Conservation (phyloP, 768 basidiomycete species). For the Serendipita indica region DNA sequence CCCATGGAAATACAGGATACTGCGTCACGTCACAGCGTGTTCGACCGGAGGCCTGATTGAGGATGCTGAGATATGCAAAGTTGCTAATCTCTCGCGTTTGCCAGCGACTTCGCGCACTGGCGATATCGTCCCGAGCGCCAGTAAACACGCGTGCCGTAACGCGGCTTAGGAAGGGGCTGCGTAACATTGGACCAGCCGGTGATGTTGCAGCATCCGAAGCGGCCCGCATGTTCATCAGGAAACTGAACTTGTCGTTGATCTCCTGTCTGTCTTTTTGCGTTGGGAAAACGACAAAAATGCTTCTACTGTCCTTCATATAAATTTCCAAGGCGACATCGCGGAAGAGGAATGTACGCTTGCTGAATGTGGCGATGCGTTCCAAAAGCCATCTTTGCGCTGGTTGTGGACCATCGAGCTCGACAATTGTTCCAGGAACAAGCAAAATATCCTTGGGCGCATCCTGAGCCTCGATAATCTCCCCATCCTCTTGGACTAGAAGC, state of each 20-base stretch:
- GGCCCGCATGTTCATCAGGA: conserved; percentile 28
- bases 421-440: conserved; percentile 69
- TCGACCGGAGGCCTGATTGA: conserved; percentile 84
- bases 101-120: conserved; percentile 68
- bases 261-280: conserved; percentile 49
- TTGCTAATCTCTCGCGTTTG: conserved; percentile 85
- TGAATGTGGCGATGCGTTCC: conserved; percentile 59
- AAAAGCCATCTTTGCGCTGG: conserved; percentile 74
- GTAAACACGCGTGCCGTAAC: conserved; percentile 37
- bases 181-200: conserved; percentile 34
- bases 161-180: conserved; percentile 40
- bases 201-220: conserved; percentile 27
- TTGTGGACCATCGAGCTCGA: conserved; percentile 67
- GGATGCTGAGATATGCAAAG: conserved; percentile 74
- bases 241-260: conserved; percentile 37
- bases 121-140: conserved; percentile 47
- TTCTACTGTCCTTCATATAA: conserved; percentile 85
- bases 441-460: conserved; percentile 73
- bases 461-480: conserved; percentile 75
- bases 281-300: conserved; percentile 68
- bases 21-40: conserved; percentile 92
- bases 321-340: conserved; percentile 88
- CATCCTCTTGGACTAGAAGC: conserved; percentile 69
- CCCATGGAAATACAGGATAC: conserved; percentile 90
- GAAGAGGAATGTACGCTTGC: conserved; percentile 76